A percentile compares a stretch with the other conserved stretches of the same genome.
phyloP scores from a whole-genome alignment of 441 rosid species.

The Adansonia rubrostipa region DNA sequence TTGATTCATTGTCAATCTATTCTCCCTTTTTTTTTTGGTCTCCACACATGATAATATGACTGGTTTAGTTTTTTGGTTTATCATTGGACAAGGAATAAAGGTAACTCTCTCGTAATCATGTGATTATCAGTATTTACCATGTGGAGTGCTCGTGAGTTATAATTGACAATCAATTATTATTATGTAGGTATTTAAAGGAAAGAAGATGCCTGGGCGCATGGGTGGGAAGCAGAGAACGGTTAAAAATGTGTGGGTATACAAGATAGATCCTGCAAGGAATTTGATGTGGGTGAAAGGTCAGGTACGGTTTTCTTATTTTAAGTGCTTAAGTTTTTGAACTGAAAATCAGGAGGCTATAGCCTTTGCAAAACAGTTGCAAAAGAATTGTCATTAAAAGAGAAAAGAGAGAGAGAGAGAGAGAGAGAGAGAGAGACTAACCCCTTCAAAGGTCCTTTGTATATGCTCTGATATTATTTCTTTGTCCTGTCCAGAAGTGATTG shows the following conservation, averaged over 20 bases:
- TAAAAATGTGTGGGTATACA: conserved; percentile 90
- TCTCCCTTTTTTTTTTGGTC: neutral
- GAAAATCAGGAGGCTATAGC: neutral
- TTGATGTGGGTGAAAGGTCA: conserved; percentile 96
- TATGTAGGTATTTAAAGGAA: conserved; percentile 84
- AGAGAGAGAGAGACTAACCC: neutral
- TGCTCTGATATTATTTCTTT: conserved; percentile 9
- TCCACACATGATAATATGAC: neutral
- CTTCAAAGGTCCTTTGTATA: neutral
- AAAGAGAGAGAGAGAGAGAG: too few relatives aligned
- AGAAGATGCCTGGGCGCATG: conserved; percentile 98
- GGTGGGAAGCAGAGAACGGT: conserved; percentile 85
- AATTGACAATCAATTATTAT: conserved; percentile 21
- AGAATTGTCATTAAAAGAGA: neutral
- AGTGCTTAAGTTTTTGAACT: neutral
- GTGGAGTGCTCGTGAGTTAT: neutral
- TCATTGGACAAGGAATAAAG: neutral
- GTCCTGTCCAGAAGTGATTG: neutral
- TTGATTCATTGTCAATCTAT: neutral
- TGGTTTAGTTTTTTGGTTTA: conserved; percentile 1
- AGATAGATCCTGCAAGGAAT: conserved; percentile 86
- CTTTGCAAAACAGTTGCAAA: conserved; percentile 20
- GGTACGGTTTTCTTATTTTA: conserved; percentile 49
- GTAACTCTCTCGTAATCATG: neutral
- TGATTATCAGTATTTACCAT: neutral